Evolutionary conservation across 345 rosid species (phyloP), one percentile per base, ranked within the genome.

Genomic region (Viola odorata): DNA sequence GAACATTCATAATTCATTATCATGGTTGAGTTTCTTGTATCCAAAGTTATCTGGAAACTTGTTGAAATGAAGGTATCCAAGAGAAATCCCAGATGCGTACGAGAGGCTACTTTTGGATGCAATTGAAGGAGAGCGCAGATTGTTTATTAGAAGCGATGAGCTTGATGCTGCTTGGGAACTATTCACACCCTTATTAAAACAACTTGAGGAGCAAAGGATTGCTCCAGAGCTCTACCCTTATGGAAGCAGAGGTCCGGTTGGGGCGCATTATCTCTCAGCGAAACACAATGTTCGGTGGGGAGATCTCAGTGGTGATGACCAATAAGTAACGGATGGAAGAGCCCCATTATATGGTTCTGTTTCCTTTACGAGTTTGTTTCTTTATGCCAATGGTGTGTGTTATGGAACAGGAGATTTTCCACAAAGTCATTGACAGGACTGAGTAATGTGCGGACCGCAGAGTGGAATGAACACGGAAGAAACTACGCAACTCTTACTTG

Each of bases 281-380:
- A 85, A 91, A 71, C 82, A 91, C 74, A 85, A 85, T 65, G 89
- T 88, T 56, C 78, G 96, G 53, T 91, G 97, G 97, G 97, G 96
- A 74, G 96, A 88, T 78, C 80, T 90, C 14, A 55, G 72, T 8
- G 61, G 54, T 14, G 66, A 64, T 44, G 60, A 61, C 32, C 32
- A 23, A 23, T 23, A 23, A 23, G 32, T 23, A 23, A 23, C 1
- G 32, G 32, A 23, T 23, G 32, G 32, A 23, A 23, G 32, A 23
- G 32, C 32, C 32, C 32, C 32, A 23, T 23, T 23, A 23, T 23
- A 23, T 23, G 32, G 32, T 23, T 23, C 32, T 23, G 32, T 23
- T 23, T 23, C 32, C 32, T 23, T 23, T 23, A 23, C 32, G 2
- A 23, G 32, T 23, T 2, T 0, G 32, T 23, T 23, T 2, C 32